Conservation (phyloP, 352 stramenopile genomes). For the Hyaloperonospora arabidopsidis region DNA sequence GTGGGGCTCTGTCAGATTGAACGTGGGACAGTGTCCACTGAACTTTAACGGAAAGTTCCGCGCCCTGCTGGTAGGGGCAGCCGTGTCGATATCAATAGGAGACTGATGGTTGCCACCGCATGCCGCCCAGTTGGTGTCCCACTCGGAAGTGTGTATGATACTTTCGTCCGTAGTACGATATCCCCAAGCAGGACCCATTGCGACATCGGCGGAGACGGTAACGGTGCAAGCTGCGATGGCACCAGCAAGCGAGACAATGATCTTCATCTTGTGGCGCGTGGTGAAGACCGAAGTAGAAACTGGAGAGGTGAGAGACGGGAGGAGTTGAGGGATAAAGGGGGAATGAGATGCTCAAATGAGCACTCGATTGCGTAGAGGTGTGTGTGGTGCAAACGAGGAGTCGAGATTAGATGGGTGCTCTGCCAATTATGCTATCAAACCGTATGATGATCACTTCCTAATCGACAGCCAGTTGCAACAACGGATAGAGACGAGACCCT, state of each 20-base stretch:
- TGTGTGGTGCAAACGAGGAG: too few relatives aligned
- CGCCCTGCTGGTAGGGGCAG: constrained; percentile 3
- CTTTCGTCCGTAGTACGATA: constrained; percentile 22
- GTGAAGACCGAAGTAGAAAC: too few relatives aligned
- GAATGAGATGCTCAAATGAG: too few relatives aligned
- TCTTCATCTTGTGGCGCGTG: constrained; percentile 16
- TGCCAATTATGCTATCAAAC: too few relatives aligned
- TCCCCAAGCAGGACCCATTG: constrained; percentile 17
- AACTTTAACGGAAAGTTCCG: constrained; percentile 25
- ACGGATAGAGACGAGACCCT: too few relatives aligned
- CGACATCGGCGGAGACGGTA: constrained; percentile 16
- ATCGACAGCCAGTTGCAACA: too few relatives aligned
- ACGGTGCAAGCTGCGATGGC: constrained; percentile 11
- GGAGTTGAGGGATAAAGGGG: too few relatives aligned
- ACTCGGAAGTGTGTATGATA: constrained; percentile 25
- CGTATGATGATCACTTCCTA: too few relatives aligned
- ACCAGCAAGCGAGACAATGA: constrained; percentile 16
- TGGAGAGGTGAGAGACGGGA: too few relatives aligned
- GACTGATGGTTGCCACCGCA: constrained; percentile 34
- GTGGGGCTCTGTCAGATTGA: constrained; percentile 26
- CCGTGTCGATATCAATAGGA: constrained; percentile 35
- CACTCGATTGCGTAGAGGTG: too few relatives aligned
- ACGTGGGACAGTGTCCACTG: constrained; percentile 24
- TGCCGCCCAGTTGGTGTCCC: constrained; percentile 16
- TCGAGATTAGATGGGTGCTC: too few relatives aligned